Evolutionary conservation across 2,329 filamentous ascomycete species (phyloP), one percentile per base, ranked within the genome.

Genomic region (Colletotrichum karsti): DNA sequence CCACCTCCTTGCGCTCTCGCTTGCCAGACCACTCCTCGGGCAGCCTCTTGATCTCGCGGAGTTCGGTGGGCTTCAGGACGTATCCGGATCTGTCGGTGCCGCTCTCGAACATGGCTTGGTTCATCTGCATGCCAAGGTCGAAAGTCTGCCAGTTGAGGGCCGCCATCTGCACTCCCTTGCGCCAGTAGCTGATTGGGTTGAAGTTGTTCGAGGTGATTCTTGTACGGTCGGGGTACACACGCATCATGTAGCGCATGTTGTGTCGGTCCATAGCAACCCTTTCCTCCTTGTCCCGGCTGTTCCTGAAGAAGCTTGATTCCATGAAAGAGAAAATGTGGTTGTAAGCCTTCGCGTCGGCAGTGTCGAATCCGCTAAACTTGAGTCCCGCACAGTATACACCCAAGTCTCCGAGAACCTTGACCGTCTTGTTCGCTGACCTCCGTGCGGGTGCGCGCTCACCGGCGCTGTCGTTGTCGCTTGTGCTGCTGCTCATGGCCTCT

Each of bases 71-170:
- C 82, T 99, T 99, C 59, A 98, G 87, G 13, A 98, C 94, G 75
- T 98, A 99, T 48, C 96, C 96, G 3, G 93, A 93, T 63, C 90
- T 89, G 80, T 98, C 96, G 12, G 88, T 91, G 46, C 94, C 93
- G 65, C 93, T 93, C 51, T 94, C 92, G 77, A 98, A 99, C 96
- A 99, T 98, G 75, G 96, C 96, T 73, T 96, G 93, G 77, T 98
- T 98, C 78, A 98, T 87, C 77, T 98, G 95, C 88, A 98, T 96
- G 50, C 95, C 94, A 18, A 97, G 86, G 76, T 98, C 96, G 75
- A 97, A 98, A 0, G 95, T 98, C 81, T 99, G 96, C 95, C 96
- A 98, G 81, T 99, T 99, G 70, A 98, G 85, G 0, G 96, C 96
- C 13, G 93, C 94, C 95, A 99, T 98, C 80, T 99, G 96, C 18